phyloP scores from a whole-genome alignment of 352 stramenopile genomes.

The Phytophthora ohioensis region DNA sequence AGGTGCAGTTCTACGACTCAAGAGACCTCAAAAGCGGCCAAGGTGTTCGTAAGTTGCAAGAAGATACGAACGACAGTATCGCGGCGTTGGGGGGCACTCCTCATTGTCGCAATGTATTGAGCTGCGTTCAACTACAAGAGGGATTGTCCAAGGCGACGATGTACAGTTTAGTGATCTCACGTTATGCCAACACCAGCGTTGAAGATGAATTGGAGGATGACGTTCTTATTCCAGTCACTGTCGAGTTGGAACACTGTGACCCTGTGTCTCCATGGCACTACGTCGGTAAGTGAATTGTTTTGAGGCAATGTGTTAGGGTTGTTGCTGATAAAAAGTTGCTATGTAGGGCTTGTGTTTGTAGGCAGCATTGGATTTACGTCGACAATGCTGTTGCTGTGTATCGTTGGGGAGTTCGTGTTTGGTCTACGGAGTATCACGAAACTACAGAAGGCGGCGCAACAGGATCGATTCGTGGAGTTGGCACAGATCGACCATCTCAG shows the following conservation, averaged over 20 bases:
- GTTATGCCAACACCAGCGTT: slow-evolving; percentile 20
- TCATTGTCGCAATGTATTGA: slow-evolving; percentile 40
- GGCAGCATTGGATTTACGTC: slow-evolving; percentile 55
- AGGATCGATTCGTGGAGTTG: slow-evolving; percentile 49
- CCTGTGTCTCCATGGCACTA: slow-evolving; percentile 48
- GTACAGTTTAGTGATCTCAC: slow-evolving; percentile 59
- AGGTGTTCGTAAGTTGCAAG: slow-evolving; percentile 19
- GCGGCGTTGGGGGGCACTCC: slow-evolving; percentile 24
- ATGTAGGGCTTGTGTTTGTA: slow-evolving; percentile 48
- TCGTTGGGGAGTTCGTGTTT: slow-evolving; percentile 59
- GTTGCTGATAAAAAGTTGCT: background rate
- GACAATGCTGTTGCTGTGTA: slow-evolving; percentile 47
- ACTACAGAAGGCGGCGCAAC: slow-evolving; percentile 40
- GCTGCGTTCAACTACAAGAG: slow-evolving; percentile 44
- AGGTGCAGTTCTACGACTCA: slow-evolving; percentile 66
- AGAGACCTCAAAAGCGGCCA: slow-evolving; percentile 31
- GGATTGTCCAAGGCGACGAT: slow-evolving; percentile 45
- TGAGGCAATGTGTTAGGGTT: background rate
- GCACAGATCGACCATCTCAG: slow-evolving; percentile 41
- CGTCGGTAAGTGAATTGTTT: slow-evolving; percentile 35
- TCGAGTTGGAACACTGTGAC: slow-evolving; percentile 56
- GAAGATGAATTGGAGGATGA: slow-evolving; percentile 9
- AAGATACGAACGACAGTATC: slow-evolving; percentile 23
- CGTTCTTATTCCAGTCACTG: slow-evolving; percentile 21
- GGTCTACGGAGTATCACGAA: slow-evolving; percentile 53